phyloP scores from a whole-genome alignment of 2,329 filamentous ascomycete species.

The Teratosphaeria destructans region DNA sequence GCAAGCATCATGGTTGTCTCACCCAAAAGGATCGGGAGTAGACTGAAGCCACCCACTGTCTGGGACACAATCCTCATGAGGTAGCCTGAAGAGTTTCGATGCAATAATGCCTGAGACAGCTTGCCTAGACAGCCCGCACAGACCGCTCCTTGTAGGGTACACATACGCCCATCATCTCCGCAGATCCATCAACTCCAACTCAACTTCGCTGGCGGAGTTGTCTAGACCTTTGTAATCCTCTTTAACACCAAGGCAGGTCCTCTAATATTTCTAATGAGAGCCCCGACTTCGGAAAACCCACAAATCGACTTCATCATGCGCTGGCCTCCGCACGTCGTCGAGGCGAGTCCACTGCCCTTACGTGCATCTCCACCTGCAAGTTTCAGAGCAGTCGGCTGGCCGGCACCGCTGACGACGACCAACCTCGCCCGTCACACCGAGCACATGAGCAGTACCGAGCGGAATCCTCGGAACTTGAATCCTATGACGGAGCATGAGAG shows the following conservation, averaged over 20 bases:
- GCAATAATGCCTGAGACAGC: neutral
- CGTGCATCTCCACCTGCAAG: neutral
- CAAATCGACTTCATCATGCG: neutral
- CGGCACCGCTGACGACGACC: neutral
- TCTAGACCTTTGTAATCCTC: too few relatives aligned
- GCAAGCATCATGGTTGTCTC: neutral
- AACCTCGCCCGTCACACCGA: neutral
- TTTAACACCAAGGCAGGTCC: neutral
- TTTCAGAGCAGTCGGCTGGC: neutral
- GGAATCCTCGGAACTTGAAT: neutral
- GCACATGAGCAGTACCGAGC: neutral
- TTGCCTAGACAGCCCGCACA: neutral
- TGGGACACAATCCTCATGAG: neutral
- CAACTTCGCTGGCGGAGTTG: too few relatives aligned
- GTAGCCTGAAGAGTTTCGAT: neutral
- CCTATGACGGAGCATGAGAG: neutral
- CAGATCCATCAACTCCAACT: too few relatives aligned
- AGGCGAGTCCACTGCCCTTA: neutral
- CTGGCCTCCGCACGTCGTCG: neutral
- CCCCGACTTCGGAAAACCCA: neutral
- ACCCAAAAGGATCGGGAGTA: neutral
- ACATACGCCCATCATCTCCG: too few relatives aligned
- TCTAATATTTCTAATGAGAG: neutral
- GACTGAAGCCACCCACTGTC: neutral
- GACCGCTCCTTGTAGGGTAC: too few relatives aligned